Conservation (phyloP, 164 flowering plant species). For the Dillenia turbinata region DNA sequence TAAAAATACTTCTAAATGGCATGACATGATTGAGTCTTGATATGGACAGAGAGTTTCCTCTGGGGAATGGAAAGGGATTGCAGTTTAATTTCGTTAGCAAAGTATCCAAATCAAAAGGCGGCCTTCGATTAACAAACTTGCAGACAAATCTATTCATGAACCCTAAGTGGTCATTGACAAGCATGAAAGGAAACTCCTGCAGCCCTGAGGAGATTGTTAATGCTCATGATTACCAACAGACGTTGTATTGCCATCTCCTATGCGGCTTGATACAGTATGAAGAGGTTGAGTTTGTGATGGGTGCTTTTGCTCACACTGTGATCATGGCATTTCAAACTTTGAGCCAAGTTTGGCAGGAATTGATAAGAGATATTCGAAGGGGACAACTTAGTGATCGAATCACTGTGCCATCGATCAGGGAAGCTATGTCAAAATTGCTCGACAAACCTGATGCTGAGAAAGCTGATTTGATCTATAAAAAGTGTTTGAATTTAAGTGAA, state of each 20-base stretch:
- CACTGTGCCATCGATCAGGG: slow-evolving; percentile 56
- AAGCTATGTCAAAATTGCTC: slow-evolving; percentile 65
- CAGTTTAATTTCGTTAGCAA: slow-evolving; percentile 83
- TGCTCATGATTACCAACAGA: slow-evolving; percentile 73
- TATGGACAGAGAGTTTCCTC: slow-evolving; percentile 63
- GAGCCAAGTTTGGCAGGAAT: slow-evolving; percentile 80
- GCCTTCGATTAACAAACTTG: slow-evolving; percentile 67
- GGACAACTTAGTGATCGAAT: slow-evolving; percentile 52
- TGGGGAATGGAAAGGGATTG: slow-evolving; percentile 70
- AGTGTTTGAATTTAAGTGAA: slow-evolving; percentile 40
- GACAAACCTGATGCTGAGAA: slow-evolving; percentile 59
- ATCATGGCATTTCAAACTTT: slow-evolving; percentile 73
- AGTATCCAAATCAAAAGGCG: slow-evolving; percentile 70
- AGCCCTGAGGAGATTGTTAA: slow-evolving; percentile 95
- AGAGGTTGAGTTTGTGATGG: slow-evolving; percentile 59
- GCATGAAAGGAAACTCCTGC: slow-evolving; percentile 57
- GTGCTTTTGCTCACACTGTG: slow-evolving; percentile 83
- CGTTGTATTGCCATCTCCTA: slow-evolving; percentile 86
- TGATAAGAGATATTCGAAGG: slow-evolving; percentile 51
- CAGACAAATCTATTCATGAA: slow-evolving; percentile 73
- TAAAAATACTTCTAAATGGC: no score
- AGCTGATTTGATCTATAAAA: slow-evolving; percentile 51
- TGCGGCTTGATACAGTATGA: slow-evolving; percentile 70
- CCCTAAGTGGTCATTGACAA: slow-evolving; percentile 35
- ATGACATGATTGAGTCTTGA: no score